Base-by-base conservation (phyloP, 495 filamentous ascomycete species). In the Choiromyces venosus region DNA sequence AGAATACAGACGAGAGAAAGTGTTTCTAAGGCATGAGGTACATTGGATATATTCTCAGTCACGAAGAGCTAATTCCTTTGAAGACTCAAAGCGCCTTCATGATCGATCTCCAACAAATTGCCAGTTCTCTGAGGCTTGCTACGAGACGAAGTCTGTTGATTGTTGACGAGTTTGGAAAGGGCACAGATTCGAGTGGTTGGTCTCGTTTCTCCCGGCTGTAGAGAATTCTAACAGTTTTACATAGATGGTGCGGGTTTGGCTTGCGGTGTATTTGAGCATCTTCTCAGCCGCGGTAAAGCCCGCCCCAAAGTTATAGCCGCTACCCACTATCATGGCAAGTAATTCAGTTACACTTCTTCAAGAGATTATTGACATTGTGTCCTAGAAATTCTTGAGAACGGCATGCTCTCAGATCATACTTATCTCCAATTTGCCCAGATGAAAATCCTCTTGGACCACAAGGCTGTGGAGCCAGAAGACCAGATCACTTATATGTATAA, bases 91-190 rank as follows among this genome's bases (percentile, higher is more conserved):
- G 93, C 82, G 93, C 93, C 2, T 99, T 98, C 83, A 91, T 96
- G 86, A 91, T 92, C 66, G 95, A 99, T 80, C 82, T 99, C 38
- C 93, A 97, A 74, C 93, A 99, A 74, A 89, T 96, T 18, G 89
- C 92, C 0, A 86, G 94, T 71, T 88, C 91, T 2, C 83, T 95
- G 71, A 92, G 88, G 65, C 88, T 96, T 52, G 88, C 90, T 12
- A 97, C 95, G 19, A 84, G 87, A 38, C 87, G 89, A 37, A 96
- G 91, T 78, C 83, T 99, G 2, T 82, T 98, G 6, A 84, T 99
- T 36, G 90, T 97, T 68, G 95, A 99, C 79, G 96, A 99, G 78
- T 98, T 99, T 75, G 95, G 95, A 6, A 99, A 97, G 83, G 96
- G 95, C 10, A 99, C 95, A 0, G 91, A 92, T 68, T 86, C 87